phyloP scores from a whole-genome alignment of 2,329 filamentous ascomycete genomes.

The Pyrenochaeta sp. region DNA sequence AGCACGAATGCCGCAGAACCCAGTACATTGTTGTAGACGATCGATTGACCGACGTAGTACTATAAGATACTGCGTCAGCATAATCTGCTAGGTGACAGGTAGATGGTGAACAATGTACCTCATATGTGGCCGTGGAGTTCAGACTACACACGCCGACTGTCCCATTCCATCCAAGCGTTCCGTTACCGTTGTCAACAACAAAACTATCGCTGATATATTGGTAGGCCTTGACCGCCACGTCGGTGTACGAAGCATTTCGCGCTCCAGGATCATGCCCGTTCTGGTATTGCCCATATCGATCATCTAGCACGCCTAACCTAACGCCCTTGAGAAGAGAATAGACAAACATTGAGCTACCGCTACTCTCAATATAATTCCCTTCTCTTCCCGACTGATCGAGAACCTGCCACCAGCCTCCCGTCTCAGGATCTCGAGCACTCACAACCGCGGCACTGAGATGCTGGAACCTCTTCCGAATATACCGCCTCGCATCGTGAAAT shows the following conservation, averaged over 20 bases:
- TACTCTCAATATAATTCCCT: constrained; percentile 69
- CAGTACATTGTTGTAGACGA: constrained; percentile 32
- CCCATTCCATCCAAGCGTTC: constrained; percentile 41
- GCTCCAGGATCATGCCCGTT: neutral
- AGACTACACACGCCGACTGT: constrained; percentile 42
- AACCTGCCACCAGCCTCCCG: constrained; percentile 66
- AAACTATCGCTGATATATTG: constrained; percentile 29
- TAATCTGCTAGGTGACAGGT: neutral
- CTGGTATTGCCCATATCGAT: neutral
- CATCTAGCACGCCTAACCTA: constrained; percentile 41
- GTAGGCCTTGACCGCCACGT: constrained; percentile 51
- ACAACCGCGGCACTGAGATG: constrained; percentile 46
- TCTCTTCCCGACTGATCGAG: constrained; percentile 58
- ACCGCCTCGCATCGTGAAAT: neutral
- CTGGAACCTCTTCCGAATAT: constrained; percentile 7
- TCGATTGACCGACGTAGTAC: constrained; percentile 56
- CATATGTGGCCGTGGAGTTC: constrained; percentile 32
- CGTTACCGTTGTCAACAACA: constrained; percentile 26
- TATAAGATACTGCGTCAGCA: neutral
- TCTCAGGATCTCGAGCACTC: constrained; percentile 29
- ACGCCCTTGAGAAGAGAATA: constrained; percentile 62
- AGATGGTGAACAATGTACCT: constrained; percentile 21
- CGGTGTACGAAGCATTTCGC: constrained; percentile 15
- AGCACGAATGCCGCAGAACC: constrained; percentile 35
- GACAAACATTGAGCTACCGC: constrained; percentile 65